Evolutionary conservation across 176 grass and related monocot species (phyloP), one percentile per base, ranked within the genome.

Genomic region (Raddia guianensis): DNA sequence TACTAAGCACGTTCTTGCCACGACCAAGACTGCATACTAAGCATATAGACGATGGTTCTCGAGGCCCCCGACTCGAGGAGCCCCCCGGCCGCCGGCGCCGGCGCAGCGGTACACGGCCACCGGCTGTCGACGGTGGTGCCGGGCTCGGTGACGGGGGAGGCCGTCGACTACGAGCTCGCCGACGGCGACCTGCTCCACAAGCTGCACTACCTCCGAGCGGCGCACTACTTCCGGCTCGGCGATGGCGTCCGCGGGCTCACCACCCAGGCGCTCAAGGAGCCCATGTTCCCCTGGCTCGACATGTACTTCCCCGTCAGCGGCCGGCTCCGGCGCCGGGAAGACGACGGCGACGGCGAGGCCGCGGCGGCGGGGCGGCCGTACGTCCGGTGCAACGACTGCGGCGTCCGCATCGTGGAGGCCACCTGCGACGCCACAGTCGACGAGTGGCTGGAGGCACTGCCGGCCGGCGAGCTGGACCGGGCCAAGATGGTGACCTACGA

Each of bases 311-410:
- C 88, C 68, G 70, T 91, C 58, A 83, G 80, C 46, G 91, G 94
- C 45, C 87, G 94, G 71, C 82, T 97, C 48, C 63, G 91, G 54
- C 54, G 54, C 68, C 76, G 68, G 76, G 70, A 18, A 47, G 88
- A 18, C 8, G 87, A 11, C 5, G 74, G 7, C 32, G 72, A n/a
- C 16, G 80, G 2, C 13, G 21, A 21, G 35, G 55, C 0, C 0
- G 43, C 18, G 11, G 67, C 52, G 11, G 73, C 52, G 1, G 73
- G 83, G 1, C 58, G 89, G 5, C 91, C 91, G 0, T 91, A 83
- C 73, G 79, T 97, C 66, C 94, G 91, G 87, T 97, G 92, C 74
- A 99, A 99, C 32, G 96, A 99, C 83, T 99, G 84, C 40, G 96
- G 96, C 63, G 90, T 99, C 5, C 89, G 92, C 75, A 93, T 99